Evolutionary conservation across 306 rosid genomes (phyloP).

Genomic region (Cucurbita ficifolia): DNA sequence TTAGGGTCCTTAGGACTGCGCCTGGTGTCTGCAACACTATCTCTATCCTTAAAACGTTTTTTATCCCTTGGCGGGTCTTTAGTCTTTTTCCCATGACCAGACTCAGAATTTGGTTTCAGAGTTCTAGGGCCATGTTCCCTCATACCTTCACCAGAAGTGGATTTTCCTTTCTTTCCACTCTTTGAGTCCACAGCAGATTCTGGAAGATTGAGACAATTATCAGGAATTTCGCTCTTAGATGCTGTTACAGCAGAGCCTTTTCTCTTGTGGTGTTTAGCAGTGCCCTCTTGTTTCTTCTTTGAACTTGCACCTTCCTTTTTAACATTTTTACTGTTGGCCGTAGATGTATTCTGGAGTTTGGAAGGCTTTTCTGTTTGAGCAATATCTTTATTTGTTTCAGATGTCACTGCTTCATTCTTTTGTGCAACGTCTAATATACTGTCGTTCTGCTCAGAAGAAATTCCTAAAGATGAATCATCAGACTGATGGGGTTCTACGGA

Average conservation of each 20-base stretch:
- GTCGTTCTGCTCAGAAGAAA: conserved; percentile 32
- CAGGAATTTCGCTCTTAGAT: conserved; percentile 25
- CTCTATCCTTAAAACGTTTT: conserved; percentile 20
- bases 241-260: conserved; percentile 20
- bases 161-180: conserved; percentile 33
- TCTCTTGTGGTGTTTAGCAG: conserved; percentile 25
- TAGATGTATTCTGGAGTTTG: conserved; percentile 24
- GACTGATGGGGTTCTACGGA: conserved; percentile 19
- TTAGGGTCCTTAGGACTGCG: conserved; percentile 23
- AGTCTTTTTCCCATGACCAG: conserved; percentile 28
- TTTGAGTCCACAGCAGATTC: conserved; percentile 34
- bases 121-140: conserved; percentile 21
- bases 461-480: conserved; percentile 31
- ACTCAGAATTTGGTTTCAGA: conserved; percentile 25
- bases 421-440: conserved; percentile 17
- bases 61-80: conserved; percentile 27
- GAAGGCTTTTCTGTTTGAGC: conserved; percentile 22
- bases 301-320: conserved; percentile 34
- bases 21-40: conserved; percentile 13
- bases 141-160: conserved; percentile 20
- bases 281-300: conserved; percentile 33
- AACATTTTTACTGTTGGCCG: conserved; percentile 33
- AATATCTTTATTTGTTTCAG: conserved; percentile 21
- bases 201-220: conserved; percentile 17
- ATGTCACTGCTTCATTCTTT: conserved; percentile 24